Evolutionary conservation across 257 asterid species (phyloP).

Genomic region (Anisodus acutangulus): DNA sequence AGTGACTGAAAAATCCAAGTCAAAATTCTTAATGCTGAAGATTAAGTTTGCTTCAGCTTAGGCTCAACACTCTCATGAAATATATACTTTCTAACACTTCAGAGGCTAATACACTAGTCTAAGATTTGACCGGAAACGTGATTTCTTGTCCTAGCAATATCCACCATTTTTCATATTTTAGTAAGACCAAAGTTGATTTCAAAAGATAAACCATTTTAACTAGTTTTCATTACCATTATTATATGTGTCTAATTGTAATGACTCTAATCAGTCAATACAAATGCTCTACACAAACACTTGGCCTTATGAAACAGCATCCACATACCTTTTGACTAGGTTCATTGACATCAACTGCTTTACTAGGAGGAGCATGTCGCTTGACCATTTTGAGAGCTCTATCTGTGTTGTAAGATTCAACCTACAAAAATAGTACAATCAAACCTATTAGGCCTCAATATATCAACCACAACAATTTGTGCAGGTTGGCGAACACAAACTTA

Average conservation of each 20-base stretch:
- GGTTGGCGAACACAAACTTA: neutral
- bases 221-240: neutral
- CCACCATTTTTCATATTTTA: slow-evolving; percentile 3
- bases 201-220: slow-evolving; percentile 6
- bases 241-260: neutral
- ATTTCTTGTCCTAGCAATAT: slow-evolving; percentile 12
- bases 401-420: slow-evolving; percentile 74
- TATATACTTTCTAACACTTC: neutral
- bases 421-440: slow-evolving; percentile 31
- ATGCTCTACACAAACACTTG: neutral
- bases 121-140: neutral
- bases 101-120: neutral
- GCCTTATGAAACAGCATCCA: neutral
- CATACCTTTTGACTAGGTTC: slow-evolving; percentile 42
- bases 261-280: neutral
- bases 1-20: slow-evolving; percentile 12
- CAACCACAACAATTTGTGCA: neutral
- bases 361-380: slow-evolving; percentile 66
- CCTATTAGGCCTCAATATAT: neutral
- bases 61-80: neutral
- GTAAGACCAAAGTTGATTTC: slow-evolving; percentile 5
- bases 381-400: slow-evolving; percentile 77
- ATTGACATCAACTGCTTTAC: slow-evolving; percentile 48
- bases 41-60: neutral
- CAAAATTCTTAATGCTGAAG: neutral